A percentile compares a stretch with the other conserved stretches of the same genome.
Evolutionary conservation across 768 basidiomycete genomes (phyloP).

Genomic region (Tylopilus felleus): DNA sequence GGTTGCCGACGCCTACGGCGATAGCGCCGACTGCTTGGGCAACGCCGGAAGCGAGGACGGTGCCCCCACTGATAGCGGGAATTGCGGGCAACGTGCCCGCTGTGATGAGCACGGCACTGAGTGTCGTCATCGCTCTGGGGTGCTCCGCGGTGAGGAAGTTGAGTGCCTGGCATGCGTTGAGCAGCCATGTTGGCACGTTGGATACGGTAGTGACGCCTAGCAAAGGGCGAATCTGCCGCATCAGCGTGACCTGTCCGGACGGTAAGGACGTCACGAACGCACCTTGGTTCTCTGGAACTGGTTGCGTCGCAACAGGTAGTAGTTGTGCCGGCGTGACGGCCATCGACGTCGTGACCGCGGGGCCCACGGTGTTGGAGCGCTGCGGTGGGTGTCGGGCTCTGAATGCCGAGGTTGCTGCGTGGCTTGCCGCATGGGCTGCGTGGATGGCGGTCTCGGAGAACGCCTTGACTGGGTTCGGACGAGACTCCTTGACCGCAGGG

Average conservation of each 20-base stretch:
- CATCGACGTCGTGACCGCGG: constrained; percentile 18
- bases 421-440: too few species aligned
- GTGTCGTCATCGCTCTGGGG: constrained; percentile 68
- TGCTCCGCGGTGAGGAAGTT: constrained; percentile 74
- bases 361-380: constrained; percentile 29
- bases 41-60: constrained; percentile 66
- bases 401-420: constrained; percentile 28
- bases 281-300: constrained; percentile 19
- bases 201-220: constrained; percentile 43
- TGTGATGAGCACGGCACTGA: constrained; percentile 77
- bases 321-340: constrained; percentile 8
- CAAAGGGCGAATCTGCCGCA: not conserved
- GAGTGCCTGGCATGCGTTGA: constrained; percentile 74
- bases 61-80: constrained; percentile 68
- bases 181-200: constrained; percentile 70
- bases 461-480: constrained; percentile 35
- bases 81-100: constrained; percentile 72
- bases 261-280: not conserved
- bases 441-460: constrained; percentile 32
- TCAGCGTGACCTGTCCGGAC: not conserved
- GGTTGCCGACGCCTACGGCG: constrained; percentile 67
- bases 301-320: constrained; percentile 16
- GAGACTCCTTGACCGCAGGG: constrained; percentile 27
- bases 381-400: constrained; percentile 27
- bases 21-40: constrained; percentile 79